Evolutionary conservation across 805 yeast species (phyloP), one percentile per base, ranked within the genome.

Genomic region (Isabelozyma pseudorhagii): DNA sequence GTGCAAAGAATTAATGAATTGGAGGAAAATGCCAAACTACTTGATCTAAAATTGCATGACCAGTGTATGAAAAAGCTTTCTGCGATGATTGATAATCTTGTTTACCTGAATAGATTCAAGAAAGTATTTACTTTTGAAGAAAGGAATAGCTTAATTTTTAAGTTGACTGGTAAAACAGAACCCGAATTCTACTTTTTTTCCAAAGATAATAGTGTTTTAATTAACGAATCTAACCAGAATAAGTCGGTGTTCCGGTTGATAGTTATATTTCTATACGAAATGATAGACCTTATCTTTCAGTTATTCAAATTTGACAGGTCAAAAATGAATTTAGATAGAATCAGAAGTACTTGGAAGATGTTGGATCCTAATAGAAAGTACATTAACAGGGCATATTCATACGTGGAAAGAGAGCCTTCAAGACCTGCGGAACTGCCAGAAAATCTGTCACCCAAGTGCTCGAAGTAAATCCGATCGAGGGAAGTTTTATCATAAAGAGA

Each of bases 261-360:
- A 13, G 56, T 64, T n/a, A 57, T 64, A 9, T 68, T 63, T 49
- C n/a, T 68, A 5, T 72, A 68, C 53, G 75, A 72, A 31, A 55
- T 67, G 53, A 49, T 72, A 29, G 50, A 55, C 36, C 60, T 59
- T n/a, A 47, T 71, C n/a, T 66, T 68, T 51, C 69, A 60, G 39
- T 41, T 71, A 10, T 67, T 72, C 54, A 64, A 67, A 44, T 69
- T 74, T 52, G 75, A 74, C 53, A 57, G 76, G 44, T 59, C 71
- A 31, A 69, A 66, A 39, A 74, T 74, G 78, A 73, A 74, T 55
- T 58, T 72, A 46, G 77, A 72, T 48, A 51, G 79, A 46, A 74
- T 74, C 46, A 57, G 77, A 55, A 52, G 61, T 38, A 59, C 66
- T 17, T 74, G 77, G 71, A 62, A 54, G 14, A 67, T 69, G 51